These are phyloP conservation scores for Gastrolobium villosum DNA, from an alignment of 306 rosid species.

Conservation along the genomic window DNA sequence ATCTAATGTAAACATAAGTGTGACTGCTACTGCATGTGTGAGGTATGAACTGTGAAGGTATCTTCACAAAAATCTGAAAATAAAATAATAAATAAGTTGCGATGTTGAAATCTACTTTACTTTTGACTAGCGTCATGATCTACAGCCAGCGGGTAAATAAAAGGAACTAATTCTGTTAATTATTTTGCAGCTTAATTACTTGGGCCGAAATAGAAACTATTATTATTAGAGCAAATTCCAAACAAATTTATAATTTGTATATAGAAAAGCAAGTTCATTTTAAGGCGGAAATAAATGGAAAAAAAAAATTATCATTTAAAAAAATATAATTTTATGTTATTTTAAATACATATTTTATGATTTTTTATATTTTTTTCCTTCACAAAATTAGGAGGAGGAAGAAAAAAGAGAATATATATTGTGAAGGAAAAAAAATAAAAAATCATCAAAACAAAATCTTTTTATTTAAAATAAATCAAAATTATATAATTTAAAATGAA, in stretches of 20 bases:
- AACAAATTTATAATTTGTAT: background rate
- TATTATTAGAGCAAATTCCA: background rate
- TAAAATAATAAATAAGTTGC: background rate
- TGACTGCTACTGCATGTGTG: slow-evolving; percentile 49
- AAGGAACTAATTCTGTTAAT: slow-evolving; percentile 20
- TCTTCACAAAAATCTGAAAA: slow-evolving; percentile 1
- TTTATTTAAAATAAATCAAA: too few relatives aligned
- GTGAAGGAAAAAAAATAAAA: too few relatives aligned
- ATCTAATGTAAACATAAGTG: slow-evolving; percentile 37
- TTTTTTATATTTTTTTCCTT: too few relatives aligned
- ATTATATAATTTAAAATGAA: too few relatives aligned
- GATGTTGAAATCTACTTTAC: slow-evolving; percentile 42
- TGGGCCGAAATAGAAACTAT: background rate
- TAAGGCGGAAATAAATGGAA: background rate
- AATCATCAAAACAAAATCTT: too few relatives aligned
- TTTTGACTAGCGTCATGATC: slow-evolving; percentile 39
- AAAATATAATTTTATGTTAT: too few relatives aligned
- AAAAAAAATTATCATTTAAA: too few relatives aligned
- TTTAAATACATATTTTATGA: too few relatives aligned
- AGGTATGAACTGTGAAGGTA: slow-evolving; percentile 29
- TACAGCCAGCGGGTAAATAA: slow-evolving; percentile 17
- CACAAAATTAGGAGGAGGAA: too few relatives aligned
- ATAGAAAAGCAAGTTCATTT: background rate
- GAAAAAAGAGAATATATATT: too few relatives aligned
- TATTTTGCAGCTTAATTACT: background rate